Evolutionary conservation across 805 yeast genomes (phyloP), one percentile per base, ranked within the genome.

Genomic region (Metschnikowia koreensis): DNA sequence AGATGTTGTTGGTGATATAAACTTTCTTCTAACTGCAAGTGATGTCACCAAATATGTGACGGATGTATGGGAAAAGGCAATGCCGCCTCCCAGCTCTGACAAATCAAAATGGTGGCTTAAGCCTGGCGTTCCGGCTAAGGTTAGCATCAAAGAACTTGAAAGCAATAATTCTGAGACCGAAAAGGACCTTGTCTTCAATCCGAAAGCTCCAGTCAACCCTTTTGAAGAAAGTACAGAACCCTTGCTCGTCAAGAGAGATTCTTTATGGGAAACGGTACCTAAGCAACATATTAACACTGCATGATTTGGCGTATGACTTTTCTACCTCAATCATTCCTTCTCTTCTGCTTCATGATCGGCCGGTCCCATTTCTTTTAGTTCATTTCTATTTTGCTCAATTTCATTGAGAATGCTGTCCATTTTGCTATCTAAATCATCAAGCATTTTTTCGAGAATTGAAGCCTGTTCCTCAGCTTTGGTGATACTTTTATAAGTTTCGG

Each of bases 41-140:
- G 60, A 65, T 52, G 64, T 60, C 46, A 60, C 52, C 17, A 60
- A 60, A 45, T 60, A 63, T 37, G 61, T 66, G 50, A 61, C 66
- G 53, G 60, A 68, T 48, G 65, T 65, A 38, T 64, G 64, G 27
- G 68, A 66, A 43, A 61, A 66, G 41, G 80, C 79, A 7, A 74
- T 92, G 48, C 97, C 97, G 5, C 89, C 97, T 1, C 99, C 99
- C 13, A 86, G 96, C 52, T 81, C 94, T 0, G 96, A 89, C 50
- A 68, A 75, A 12, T 72, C 78, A 22, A 89, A 89, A 66, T 94
- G 99, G 99, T 94, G 99, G 99, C 75, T 89, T 15, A 85, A 86
- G 12, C 85, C 84, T 10, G 93, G 94, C 0, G 76, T 79, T 52
- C 80, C 84, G 11, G 91, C 92, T 1, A 89, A 86, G 62, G 86